Percentiles rank a stretch among this genome's conserved stretches.
Evolutionary conservation across 2,329 filamentous ascomycete genomes (phyloP).

Genomic region (Epichloe uncinata): DNA sequence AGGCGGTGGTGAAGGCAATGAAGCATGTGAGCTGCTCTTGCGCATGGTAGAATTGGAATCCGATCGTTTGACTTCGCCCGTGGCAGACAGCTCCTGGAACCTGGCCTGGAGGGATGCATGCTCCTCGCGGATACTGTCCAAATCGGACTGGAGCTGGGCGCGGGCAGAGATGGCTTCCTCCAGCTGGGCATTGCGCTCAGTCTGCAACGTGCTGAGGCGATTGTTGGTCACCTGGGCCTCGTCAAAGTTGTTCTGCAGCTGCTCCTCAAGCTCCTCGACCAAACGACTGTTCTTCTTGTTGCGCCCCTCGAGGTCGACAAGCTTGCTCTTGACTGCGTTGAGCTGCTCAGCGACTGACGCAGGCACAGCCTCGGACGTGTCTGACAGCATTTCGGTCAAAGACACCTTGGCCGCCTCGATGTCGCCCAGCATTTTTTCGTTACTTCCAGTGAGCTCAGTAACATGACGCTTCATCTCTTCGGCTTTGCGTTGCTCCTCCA

Average conservation of each 20-base stretch:
- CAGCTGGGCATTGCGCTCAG: constrained; percentile 59
- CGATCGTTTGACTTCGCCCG: constrained; percentile 39
- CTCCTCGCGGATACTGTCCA: constrained; percentile 55
- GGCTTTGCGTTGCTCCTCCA: constrained; percentile 43
- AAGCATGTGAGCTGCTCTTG: constrained; percentile 72
- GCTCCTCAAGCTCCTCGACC: constrained; percentile 92
- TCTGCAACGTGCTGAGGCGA: constrained; percentile 68
- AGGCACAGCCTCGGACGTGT: constrained; percentile 29
- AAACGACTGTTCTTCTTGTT: constrained; percentile 88
- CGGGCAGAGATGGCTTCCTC: constrained; percentile 64
- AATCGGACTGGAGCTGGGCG: constrained; percentile 49
- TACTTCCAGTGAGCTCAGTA: constrained; percentile 42
- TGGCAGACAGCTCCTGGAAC: constrained; percentile 36
- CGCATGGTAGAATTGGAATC: constrained; percentile 59
- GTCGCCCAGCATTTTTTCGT: constrained; percentile 45
- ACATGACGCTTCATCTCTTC: constrained; percentile 43
- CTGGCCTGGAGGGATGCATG: constrained; percentile 63
- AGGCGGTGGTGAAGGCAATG: constrained; percentile 84
- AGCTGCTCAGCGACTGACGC: constrained; percentile 41
- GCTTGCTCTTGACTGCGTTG: constrained; percentile 51
- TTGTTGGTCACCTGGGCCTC: constrained; percentile 78
- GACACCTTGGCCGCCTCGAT: constrained; percentile 46
- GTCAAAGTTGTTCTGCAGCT: constrained; percentile 89
- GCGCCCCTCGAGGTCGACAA: constrained; percentile 45
- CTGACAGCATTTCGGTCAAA: constrained; percentile 39